Evolutionary conservation across 257 asterid species (phyloP).

Genomic region (Ajuga chamaepitys): DNA sequence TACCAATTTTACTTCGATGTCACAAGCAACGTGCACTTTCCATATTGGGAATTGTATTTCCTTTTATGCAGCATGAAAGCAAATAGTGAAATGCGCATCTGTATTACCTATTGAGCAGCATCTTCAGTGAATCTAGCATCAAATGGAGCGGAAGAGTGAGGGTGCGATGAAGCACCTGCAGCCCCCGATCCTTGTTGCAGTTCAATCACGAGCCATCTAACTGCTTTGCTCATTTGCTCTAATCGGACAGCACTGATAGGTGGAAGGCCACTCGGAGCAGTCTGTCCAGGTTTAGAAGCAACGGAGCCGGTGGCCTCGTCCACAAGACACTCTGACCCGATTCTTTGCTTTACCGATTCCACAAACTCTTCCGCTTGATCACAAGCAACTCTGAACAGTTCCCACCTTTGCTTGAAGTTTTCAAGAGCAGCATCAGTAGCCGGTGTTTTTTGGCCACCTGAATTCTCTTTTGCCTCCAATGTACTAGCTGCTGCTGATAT

Average conservation of each 20-base stretch:
- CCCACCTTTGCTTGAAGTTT: constrained; percentile 87
- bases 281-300: constrained; percentile 57
- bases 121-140: constrained; percentile 94
- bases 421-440: constrained; percentile 86
- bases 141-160: constrained; percentile 63
- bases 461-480: constrained; percentile 56
- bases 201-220: constrained; percentile 85
- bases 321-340: constrained; percentile 92
- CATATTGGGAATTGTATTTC: background rate
- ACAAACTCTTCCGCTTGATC: constrained; percentile 95
- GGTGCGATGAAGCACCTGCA: constrained; percentile 43
- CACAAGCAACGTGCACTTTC: background rate
- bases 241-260: constrained; percentile 93
- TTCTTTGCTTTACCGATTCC: constrained; percentile 92
- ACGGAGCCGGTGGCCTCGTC: constrained; percentile 93
- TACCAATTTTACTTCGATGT: background rate
- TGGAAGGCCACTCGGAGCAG: constrained; percentile 50
- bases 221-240: constrained; percentile 99
- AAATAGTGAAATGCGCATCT: background rate
- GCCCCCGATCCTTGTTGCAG: constrained; percentile 83
- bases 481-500: constrained; percentile 61
- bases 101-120: constrained; percentile 61
- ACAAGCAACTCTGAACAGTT: constrained; percentile 76
- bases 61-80: background rate
- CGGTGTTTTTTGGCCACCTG: constrained; percentile 53